Evolutionary conservation across 257 asterid genomes (phyloP).

Genomic region (Cruciata laevipes): DNA sequence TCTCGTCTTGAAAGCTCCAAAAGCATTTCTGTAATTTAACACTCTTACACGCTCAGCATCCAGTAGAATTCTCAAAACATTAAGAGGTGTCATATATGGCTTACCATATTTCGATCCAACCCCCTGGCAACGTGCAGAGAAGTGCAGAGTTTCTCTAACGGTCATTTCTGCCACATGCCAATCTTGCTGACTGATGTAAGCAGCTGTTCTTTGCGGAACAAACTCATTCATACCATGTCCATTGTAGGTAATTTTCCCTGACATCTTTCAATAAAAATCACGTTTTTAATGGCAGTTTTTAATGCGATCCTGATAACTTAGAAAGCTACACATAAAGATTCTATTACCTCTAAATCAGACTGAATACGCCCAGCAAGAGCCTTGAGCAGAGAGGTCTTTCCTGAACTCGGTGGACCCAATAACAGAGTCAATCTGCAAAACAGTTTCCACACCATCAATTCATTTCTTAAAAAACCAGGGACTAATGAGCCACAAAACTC

Average conservation of each 20-base stretch:
- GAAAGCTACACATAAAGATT: conserved; percentile 2
- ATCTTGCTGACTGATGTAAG: conserved; percentile 87
- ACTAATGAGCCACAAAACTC: neutral
- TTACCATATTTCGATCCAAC: conserved; percentile 88
- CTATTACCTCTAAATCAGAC: conserved; percentile 73
- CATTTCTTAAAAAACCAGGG: conserved; percentile 12
- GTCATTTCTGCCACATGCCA: conserved; percentile 93
- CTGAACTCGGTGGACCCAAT: conserved; percentile 97
- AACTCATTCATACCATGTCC: conserved; percentile 83
- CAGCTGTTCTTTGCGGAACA: conserved; percentile 82
- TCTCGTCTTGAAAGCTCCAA: conserved; percentile 91
- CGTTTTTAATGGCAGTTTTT: conserved; percentile 16
- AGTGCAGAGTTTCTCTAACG: conserved; percentile 82
- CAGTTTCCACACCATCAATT: conserved; percentile 13
- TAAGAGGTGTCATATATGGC: conserved; percentile 11
- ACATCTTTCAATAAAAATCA: conserved; percentile 48
- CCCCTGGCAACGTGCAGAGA: conserved; percentile 87
- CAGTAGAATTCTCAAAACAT: conserved; percentile 14
- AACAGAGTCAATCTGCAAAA: conserved; percentile 69
- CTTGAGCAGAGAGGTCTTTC: conserved; percentile 79
- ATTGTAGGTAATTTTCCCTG: conserved; percentile 87
- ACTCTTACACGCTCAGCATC: conserved; percentile 28
- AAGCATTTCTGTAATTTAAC: conserved; percentile 67
- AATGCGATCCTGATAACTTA: neutral
- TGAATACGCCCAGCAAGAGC: conserved; percentile 90